A percentile compares a stretch with the other conserved stretches of the same genome.
Conservation (phyloP, 2,329 filamentous ascomycete genomes). For the Colletotrichum australisinense region DNA sequence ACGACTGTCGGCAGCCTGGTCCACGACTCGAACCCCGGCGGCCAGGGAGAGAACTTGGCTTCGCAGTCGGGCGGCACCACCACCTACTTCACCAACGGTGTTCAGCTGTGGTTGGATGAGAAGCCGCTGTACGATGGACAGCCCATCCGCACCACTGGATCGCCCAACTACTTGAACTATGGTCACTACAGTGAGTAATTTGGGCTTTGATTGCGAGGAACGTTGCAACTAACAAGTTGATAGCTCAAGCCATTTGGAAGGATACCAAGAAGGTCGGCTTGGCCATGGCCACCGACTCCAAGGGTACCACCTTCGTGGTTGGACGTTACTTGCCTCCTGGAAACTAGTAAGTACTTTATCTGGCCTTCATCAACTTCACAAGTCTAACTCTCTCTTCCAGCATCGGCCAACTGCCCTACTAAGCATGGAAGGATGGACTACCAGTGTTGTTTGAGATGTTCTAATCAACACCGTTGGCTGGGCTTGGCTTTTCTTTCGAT, state of each 20-base stretch:
- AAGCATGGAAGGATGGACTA: background rate
- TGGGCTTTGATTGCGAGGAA: too few species aligned
- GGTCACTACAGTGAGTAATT: conserved; percentile 18
- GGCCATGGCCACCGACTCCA: background rate
- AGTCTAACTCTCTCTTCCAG: background rate
- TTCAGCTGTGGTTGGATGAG: conserved; percentile 30
- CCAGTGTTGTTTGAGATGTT: background rate
- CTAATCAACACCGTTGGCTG: background rate
- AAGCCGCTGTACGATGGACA: conserved; percentile 8
- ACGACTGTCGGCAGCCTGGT: background rate
- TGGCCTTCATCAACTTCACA: too few species aligned
- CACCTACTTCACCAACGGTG: background rate
- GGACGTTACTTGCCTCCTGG: conserved; percentile 11
- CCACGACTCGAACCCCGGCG: background rate
- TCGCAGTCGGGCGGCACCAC: background rate
- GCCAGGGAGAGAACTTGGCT: conserved; percentile 33
- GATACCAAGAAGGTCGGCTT: background rate
- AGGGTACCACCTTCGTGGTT: background rate
- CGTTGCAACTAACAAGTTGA: background rate
- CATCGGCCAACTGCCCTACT: background rate
- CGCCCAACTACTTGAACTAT: background rate
- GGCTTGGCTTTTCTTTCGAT: background rate
- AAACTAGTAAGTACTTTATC: background rate
- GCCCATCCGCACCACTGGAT: background rate
- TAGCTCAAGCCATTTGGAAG: conserved; percentile 17